Percentiles rank a stretch among this genome's conserved stretches.
These are phyloP conservation scores for Bothriochloa decipiens DNA, from an alignment of 176 grass and related monocot species.

Conservation along the genomic window DNA sequence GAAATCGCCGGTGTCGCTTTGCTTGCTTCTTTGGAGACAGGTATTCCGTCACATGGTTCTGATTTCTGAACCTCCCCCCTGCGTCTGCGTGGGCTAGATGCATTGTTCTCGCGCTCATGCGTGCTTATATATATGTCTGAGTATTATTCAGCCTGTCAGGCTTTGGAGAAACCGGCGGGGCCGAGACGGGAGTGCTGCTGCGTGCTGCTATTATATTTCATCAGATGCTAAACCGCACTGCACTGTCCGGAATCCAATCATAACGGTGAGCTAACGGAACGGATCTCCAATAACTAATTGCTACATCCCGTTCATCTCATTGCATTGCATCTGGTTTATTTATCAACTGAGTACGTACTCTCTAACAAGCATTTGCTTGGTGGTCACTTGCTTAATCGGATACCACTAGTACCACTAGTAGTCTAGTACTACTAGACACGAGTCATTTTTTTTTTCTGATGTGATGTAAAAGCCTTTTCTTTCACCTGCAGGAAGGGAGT, in stretches of 20 bases:
- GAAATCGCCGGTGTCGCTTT: constrained; percentile 55
- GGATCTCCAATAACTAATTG: constrained; percentile 28
- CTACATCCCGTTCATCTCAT: neutral
- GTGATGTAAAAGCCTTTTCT: neutral
- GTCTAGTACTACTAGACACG: too few relatives aligned
- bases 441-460: neutral
- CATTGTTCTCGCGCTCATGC: constrained; percentile 48
- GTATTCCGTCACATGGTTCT: constrained; percentile 50
- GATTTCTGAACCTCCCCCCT: neutral
- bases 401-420: too few relatives aligned
- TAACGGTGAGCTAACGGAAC: constrained; percentile 55
- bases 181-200: constrained; percentile 1
- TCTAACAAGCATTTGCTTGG: neutral
- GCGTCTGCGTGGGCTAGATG: constrained; percentile 38
- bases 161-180: constrained; percentile 60
- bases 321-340: neutral
- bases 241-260: constrained; percentile 50
- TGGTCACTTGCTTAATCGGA: neutral
- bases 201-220: constrained; percentile 20
- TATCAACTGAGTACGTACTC: too few relatives aligned
- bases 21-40: constrained; percentile 65
- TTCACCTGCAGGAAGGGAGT: constrained; percentile 5
- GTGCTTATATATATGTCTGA: constrained; percentile 20
- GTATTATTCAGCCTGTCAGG: constrained; percentile 51
- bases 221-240: neutral